A percentile compares a stretch with the other conserved stretches of the same genome.
Conservation (phyloP, 2,329 filamentous ascomycete genomes). For the Hypoxylon sp. region DNA sequence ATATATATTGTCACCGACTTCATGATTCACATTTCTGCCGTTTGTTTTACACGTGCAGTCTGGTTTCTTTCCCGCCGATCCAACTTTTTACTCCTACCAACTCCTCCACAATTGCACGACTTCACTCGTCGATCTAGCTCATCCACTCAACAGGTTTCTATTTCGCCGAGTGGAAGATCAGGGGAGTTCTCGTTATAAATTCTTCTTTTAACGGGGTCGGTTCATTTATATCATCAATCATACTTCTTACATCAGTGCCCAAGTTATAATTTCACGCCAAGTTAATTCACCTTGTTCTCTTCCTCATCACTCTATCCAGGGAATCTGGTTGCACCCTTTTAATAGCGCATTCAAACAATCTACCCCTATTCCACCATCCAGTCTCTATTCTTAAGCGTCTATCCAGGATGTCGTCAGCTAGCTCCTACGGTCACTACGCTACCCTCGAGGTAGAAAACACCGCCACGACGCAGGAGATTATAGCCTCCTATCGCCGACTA, state of each 20-base stretch:
- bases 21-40: not conserved
- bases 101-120: not conserved
- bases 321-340: not conserved
- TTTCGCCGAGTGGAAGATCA: not conserved
- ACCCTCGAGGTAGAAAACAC: conserved; percentile 47
- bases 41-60: not conserved
- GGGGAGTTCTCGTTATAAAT: not conserved
- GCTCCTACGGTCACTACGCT: conserved; percentile 47
- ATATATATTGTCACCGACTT: not conserved
- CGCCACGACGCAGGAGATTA: conserved; percentile 47
- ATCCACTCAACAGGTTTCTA: not conserved
- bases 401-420: conserved; percentile 30
- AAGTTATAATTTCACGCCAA: not conserved
- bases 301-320: not conserved
- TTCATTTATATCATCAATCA: not conserved
- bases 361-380: not conserved
- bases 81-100: not conserved
- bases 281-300: not conserved
- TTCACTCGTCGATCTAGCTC: not conserved
- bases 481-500: conserved; percentile 46
- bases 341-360: not conserved
- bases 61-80: not conserved
- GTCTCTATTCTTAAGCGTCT: not conserved
- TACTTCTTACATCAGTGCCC: not conserved
- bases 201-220: not conserved